These are phyloP conservation scores for Xylariomycetidae sp. DNA, from an alignment of 2,329 filamentous ascomycete species.

Conservation along the genomic window DNA sequence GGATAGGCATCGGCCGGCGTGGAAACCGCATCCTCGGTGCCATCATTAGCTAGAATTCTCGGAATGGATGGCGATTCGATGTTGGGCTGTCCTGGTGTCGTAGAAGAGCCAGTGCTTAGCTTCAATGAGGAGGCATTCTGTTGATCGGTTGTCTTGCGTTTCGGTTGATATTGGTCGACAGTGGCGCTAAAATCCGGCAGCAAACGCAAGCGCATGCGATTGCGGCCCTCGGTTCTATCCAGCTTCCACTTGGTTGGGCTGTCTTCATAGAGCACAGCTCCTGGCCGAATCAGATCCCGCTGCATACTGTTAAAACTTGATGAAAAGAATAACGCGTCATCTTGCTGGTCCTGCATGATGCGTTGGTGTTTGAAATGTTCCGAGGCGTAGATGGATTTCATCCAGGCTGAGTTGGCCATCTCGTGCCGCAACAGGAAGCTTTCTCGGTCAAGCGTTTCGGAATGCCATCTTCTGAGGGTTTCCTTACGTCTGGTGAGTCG, in stretches of 20 bases:
- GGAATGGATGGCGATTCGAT: constrained; percentile 15
- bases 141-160: constrained; percentile 57
- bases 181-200: constrained; percentile 69
- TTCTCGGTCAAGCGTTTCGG: constrained; percentile 63
- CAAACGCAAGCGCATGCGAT: constrained; percentile 87
- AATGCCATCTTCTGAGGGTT: constrained; percentile 73
- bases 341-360: constrained; percentile 85
- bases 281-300: constrained; percentile 70
- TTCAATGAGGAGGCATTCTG: constrained; percentile 31
- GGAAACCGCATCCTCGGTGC: constrained; percentile 13
- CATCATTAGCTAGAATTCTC: constrained; percentile 14
- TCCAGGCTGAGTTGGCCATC: constrained; percentile 82
- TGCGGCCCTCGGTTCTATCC: constrained; percentile 91
- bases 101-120: too few species aligned
- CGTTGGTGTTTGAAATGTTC: constrained; percentile 91
- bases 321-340: constrained; percentile 74
- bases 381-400: constrained; percentile 89
- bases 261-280: constrained; percentile 70
- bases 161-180: constrained; percentile 77
- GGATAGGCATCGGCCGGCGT: constrained; percentile 18
- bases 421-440: constrained; percentile 78
- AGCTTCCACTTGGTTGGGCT: constrained; percentile 76
- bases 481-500: constrained; percentile 75
- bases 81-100: too few species aligned
- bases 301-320: constrained; percentile 76